Conservation (phyloP, 1,284 basidiomycete genomes). For the Cryptococcus sp. region DNA sequence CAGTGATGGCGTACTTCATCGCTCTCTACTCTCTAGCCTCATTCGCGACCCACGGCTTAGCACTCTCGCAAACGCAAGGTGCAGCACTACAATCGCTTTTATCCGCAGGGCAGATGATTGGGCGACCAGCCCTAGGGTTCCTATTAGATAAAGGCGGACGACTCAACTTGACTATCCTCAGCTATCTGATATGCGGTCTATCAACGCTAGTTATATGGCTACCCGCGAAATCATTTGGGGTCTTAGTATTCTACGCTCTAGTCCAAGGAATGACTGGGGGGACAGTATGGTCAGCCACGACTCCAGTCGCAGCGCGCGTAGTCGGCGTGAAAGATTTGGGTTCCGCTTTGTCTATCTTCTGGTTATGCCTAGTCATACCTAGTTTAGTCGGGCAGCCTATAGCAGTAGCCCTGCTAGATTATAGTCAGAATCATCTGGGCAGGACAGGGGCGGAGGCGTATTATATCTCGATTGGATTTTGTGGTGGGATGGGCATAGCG, state of each 20-base stretch:
- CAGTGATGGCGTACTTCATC: slow-evolving; percentile 54
- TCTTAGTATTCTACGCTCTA: slow-evolving; percentile 53
- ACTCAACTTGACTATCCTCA: slow-evolving; percentile 51
- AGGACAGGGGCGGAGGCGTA: slow-evolving; percentile 44
- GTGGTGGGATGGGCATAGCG: slow-evolving; percentile 46
- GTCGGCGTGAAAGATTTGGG: slow-evolving; percentile 53
- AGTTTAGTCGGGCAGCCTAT: slow-evolving; percentile 52
- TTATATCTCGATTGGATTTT: slow-evolving; percentile 51
- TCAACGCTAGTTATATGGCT: slow-evolving; percentile 54
- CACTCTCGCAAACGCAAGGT: slow-evolving; percentile 52
- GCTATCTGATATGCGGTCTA: slow-evolving; percentile 51
- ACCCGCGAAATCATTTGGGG: slow-evolving; percentile 47
- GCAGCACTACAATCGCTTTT: slow-evolving; percentile 54
- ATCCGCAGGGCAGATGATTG: slow-evolving; percentile 54
- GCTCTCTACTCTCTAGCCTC: slow-evolving; percentile 55
- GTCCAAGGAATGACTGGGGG: slow-evolving; percentile 53
- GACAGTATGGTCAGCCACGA: slow-evolving; percentile 50
- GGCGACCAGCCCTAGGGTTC: slow-evolving; percentile 52
- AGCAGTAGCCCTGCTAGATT: slow-evolving; percentile 50
- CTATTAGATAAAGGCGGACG: slow-evolving; percentile 51
- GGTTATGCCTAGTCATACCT: slow-evolving; percentile 47
- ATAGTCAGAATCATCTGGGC: slow-evolving; percentile 39
- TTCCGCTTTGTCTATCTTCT: slow-evolving; percentile 52
- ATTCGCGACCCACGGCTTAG: slow-evolving; percentile 52
- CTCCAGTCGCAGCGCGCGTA: slow-evolving; percentile 48